A percentile compares a stretch with the other conserved stretches of the same genome.
Evolutionary conservation across 257 asterid species (phyloP).

Genomic region (Petunia secreta): DNA sequence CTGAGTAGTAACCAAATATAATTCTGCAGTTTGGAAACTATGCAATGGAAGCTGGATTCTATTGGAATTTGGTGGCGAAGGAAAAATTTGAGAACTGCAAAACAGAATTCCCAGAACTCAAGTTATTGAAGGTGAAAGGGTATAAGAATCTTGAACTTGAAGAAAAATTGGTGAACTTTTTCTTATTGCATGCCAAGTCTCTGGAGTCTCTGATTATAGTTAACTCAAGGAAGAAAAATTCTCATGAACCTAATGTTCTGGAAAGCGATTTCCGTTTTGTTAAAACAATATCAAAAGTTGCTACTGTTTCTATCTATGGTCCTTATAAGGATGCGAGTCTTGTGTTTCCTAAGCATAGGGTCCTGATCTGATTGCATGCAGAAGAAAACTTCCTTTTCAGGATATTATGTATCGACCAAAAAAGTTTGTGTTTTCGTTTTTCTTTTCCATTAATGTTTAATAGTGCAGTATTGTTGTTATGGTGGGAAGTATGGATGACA

Average conservation of each 20-base stretch:
- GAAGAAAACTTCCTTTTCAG: no score
- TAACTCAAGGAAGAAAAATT: not conserved
- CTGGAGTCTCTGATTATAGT: not conserved
- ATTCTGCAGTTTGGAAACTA: not conserved
- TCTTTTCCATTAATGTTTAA: no score
- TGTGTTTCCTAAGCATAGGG: not conserved
- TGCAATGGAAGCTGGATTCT: slow-evolving; percentile 1
- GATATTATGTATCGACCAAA: not conserved
- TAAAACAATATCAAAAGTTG: not conserved
- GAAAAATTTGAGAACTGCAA: slow-evolving; percentile 1
- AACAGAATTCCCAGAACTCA: not conserved
- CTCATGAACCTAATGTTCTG: not conserved
- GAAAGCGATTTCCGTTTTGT: not conserved
- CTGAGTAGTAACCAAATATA: not conserved
- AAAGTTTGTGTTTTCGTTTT: not conserved
- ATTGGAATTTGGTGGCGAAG: not conserved
- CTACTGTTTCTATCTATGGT: not conserved
- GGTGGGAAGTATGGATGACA: not conserved
- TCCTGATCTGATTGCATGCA: not conserved
- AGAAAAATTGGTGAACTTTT: not conserved
- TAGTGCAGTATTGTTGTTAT: not conserved
- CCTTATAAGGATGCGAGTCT: not conserved
- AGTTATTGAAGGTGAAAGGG: not conserved
- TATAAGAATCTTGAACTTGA: not conserved
- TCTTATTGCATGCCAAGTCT: not conserved